Evolutionary conservation across 78 protist genomes (phyloP).

Genomic region (Emiliania huxleyi): DNA sequence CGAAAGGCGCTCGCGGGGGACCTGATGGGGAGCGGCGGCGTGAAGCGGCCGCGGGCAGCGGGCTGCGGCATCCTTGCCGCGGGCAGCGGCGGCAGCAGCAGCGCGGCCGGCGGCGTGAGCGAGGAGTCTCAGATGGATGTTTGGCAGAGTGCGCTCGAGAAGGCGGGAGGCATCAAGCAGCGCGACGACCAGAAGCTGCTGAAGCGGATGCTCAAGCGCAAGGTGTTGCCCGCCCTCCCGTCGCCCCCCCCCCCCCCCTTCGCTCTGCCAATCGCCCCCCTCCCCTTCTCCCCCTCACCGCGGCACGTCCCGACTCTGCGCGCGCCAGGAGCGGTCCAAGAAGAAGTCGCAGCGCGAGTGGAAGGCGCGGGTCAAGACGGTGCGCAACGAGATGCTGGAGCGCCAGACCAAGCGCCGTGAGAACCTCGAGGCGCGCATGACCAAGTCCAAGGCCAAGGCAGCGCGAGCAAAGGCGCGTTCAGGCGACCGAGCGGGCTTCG

Average conservation of each 20-base stretch:
- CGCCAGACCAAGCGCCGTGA: not conserved
- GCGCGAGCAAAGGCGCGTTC: not conserved
- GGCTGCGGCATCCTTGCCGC: too few relatives aligned
- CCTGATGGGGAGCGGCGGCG: too few relatives aligned
- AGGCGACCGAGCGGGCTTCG: not conserved
- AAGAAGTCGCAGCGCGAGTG: not conserved
- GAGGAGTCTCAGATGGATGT: not conserved
- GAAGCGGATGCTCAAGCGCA: not conserved
- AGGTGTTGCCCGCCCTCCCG: too few relatives aligned
- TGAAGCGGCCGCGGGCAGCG: too few relatives aligned
- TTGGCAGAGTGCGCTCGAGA: not conserved
- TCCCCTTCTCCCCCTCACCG: too few relatives aligned
- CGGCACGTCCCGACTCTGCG: too few relatives aligned
- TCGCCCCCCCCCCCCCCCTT: too few relatives aligned
- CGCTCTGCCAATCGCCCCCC: too few relatives aligned
- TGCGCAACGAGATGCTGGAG: not conserved
- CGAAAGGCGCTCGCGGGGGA: not conserved
- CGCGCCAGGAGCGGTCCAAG: not conserved
- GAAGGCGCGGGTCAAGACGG: not conserved
- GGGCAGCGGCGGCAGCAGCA: not conserved
- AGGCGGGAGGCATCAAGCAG: constrained; percentile 7
- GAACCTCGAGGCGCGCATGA: not conserved
- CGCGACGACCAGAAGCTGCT: not conserved
- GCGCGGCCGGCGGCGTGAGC: not conserved
- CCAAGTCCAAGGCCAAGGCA: not conserved